These are phyloP conservation scores for Fusarium albosuccineum DNA, from an alignment of 2,329 filamentous ascomycete genomes.

Conservation along the genomic window DNA sequence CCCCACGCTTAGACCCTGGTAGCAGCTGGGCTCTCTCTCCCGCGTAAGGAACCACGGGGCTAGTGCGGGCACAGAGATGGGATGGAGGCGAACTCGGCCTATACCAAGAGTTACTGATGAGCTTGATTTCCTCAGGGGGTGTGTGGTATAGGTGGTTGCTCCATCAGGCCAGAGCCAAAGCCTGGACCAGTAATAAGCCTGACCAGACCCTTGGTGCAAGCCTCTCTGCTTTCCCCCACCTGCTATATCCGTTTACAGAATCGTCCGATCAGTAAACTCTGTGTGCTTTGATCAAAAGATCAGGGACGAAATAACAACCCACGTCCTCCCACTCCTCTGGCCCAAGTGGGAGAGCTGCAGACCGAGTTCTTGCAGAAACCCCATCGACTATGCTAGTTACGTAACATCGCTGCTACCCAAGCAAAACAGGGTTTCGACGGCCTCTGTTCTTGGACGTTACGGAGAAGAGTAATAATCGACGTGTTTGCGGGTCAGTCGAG, in stretches of 20 bases:
- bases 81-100: conserved; percentile 8
- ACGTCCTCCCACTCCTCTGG: background rate
- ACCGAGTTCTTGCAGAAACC: conserved; percentile 3
- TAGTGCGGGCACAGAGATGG: conserved; percentile 7
- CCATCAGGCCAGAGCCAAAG: background rate
- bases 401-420: conserved; percentile 12
- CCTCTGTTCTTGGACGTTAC: conserved; percentile 3
- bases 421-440: conserved; percentile 14
- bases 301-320: background rate
- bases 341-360: conserved; percentile 24
- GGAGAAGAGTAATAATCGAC: conserved; percentile 33
- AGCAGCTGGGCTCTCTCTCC: conserved; percentile 16
- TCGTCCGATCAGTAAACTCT: conserved; percentile 6
- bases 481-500: conserved; percentile 15
- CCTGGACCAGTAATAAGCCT: conserved; percentile 6
- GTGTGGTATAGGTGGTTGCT: background rate
- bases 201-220: conserved; percentile 11
- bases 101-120: background rate
- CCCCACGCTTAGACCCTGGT: conserved; percentile 30
- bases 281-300: background rate
- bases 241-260: conserved; percentile 1
- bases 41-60: conserved; percentile 8
- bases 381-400: conserved; percentile 5
- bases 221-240: background rate
- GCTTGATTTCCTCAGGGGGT: background rate